Base-by-base conservation (phyloP, 306 rosid species). In the Adenanthera pavonina region DNA sequence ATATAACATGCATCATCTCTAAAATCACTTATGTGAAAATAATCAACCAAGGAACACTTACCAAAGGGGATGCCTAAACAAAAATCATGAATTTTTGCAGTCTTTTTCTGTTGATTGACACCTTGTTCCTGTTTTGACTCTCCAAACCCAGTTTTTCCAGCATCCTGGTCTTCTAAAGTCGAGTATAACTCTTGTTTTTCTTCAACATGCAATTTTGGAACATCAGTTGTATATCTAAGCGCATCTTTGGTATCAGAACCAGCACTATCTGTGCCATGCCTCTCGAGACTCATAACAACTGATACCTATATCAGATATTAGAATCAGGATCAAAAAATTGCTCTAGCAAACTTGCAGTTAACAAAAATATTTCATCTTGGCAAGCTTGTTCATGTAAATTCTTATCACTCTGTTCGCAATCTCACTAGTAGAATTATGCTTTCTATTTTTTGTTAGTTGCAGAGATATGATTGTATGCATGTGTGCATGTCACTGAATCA, bases 51-150 rank as follows among this genome's bases (percentile, higher is more conserved):
- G 75, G 61, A 75, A 80, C 74, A 85, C 91, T 86, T 71, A 90
- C 99, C 99, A 76, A 90, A 95, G 52, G 99, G 99, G 84, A 95
- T 93, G 74, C 97, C 99, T 16, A 95, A 95, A 86, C 99, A 95
- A 82, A 95, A 95, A 84, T 95, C 99, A 86, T 95, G 99, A 77
- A 95, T 87, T 86, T 90, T 93, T 3, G 98, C 97, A 17, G 89
- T 76, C 48, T 79, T 76, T 84, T 86, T 85, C 44, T 57, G 90
- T 66, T 87, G 87, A 79, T 36, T 46, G 34, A 56, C 86, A 76
- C 15, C 80, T 10, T 69, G 56, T 81, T 78, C 91, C 34, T 20
- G 85, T 3, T 19, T 64, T 75, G 76, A 41, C 86, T 89, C 84
- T 77, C 16, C 83, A 15, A 43, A 66, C 54, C 79, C 88, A 19